These are phyloP conservation scores for Russula sp. DNA, from an alignment of 768 basidiomycete genomes.

Conservation along the genomic window DNA sequence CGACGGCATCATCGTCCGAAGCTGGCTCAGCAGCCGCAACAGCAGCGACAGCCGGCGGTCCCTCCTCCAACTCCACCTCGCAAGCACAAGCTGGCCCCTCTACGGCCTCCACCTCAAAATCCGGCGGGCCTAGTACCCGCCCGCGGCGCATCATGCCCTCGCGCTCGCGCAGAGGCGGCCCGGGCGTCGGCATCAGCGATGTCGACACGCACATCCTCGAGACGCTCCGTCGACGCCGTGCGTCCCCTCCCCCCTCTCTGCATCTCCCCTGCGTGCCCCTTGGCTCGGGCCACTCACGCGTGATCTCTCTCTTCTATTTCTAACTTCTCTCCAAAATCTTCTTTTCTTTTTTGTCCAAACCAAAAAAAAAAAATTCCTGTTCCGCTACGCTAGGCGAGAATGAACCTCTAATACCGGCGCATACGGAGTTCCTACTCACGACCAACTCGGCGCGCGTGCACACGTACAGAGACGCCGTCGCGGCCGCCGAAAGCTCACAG, in stretches of 20 bases:
- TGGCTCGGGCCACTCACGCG: background rate
- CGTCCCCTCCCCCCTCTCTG: constrained; percentile 26
- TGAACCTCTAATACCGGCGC: constrained; percentile 60
- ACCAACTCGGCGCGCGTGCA: constrained; percentile 54
- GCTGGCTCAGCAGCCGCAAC: background rate
- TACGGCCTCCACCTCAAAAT: background rate
- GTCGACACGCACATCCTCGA: constrained; percentile 80
- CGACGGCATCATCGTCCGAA: background rate
- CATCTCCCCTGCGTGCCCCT: background rate
- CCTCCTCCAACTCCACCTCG: background rate
- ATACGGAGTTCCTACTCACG: constrained; percentile 62
- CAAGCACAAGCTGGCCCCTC: constrained; percentile 12
- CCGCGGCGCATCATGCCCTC: constrained; percentile 79
- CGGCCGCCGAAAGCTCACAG: constrained; percentile 32
- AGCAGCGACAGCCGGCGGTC: background rate
- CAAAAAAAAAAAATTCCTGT: background rate
- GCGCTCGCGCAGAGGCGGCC: constrained; percentile 72
- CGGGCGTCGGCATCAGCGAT: constrained; percentile 72
- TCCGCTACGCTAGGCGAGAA: constrained; percentile 51
- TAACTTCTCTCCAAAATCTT: background rate
- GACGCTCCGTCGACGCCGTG: constrained; percentile 69
- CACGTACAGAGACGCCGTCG: constrained; percentile 30
- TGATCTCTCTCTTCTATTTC: background rate
- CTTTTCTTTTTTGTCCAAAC: background rate
- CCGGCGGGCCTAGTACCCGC: constrained; percentile 27